phyloP scores from a whole-genome alignment of 345 rosid genomes.

The Crucihimalaya himalaica region DNA sequence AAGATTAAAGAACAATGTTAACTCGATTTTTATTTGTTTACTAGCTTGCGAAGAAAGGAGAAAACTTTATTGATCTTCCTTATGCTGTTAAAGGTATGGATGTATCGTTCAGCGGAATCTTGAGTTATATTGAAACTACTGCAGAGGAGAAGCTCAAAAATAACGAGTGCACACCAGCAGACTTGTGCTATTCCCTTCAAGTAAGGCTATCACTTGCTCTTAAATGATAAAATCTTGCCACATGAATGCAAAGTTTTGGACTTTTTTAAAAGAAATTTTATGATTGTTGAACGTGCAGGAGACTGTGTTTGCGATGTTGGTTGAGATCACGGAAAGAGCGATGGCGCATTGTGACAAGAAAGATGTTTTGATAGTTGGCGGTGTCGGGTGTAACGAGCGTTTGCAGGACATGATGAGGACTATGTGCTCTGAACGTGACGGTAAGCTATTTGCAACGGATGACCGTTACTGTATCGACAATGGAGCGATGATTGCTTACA shows the following conservation, averaged over 20 bases:
- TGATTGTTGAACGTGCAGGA: constrained; percentile 50
- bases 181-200: constrained; percentile 94
- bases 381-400: constrained; percentile 94
- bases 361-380: constrained; percentile 91
- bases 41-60: constrained; percentile 97
- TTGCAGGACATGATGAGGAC: constrained; percentile 95
- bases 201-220: constrained; percentile 40
- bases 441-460: constrained; percentile 80
- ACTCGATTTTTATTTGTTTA: constrained; percentile 4
- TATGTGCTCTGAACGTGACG: constrained; percentile 92
- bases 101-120: constrained; percentile 93
- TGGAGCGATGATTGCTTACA: constrained; percentile 99
- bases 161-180: constrained; percentile 87
- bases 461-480: constrained; percentile 92
- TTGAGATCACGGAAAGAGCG: constrained; percentile 94
- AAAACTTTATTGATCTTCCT: constrained; percentile 82
- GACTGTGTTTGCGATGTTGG: constrained; percentile 89
- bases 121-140: constrained; percentile 85
- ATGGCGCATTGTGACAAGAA: constrained; percentile 97
- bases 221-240: not conserved
- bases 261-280: not conserved
- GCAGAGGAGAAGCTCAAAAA: constrained; percentile 82
- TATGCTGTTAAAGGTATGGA: constrained; percentile 98
- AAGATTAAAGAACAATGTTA: constrained; percentile 12
- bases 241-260: not conserved